Base-by-base conservation (phyloP, 805 yeast species). In the Metschnikowia reukaufii region DNA sequence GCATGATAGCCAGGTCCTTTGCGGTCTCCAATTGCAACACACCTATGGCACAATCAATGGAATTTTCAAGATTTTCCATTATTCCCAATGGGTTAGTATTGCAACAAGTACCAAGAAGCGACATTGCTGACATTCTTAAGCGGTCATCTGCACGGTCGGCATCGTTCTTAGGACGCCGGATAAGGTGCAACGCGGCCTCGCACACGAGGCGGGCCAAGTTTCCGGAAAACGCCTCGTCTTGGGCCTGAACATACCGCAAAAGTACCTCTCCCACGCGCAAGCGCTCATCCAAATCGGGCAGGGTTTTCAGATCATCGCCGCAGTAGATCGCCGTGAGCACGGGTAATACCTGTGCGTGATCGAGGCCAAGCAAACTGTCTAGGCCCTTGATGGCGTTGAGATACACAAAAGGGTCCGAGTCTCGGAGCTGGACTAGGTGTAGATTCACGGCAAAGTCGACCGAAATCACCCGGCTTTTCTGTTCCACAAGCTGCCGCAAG, bases 371-470 rank as follows among this genome's bases (percentile, higher is more conserved):
- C 33, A 90, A 63, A 13, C 77, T 72, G 36, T 82, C 84, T 20
- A 94, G 65, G 0, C 94, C 91, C 58, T 86, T 88, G 51, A 94
- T 87, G 0, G 85, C 86, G 59, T 88, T 92, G 45, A 94, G 63
- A 61, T 88, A 94, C 13, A 94, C 80, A 62, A 83, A 92, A 0
- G 99, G 96, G 49, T 92, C 99, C 0, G 81, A 74, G 55, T 89
- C 95, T 39, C 77, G 76, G 36, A 94, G 65, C 54, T 85, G 88
- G 1, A 73, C 66, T 15, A 86, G 58, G 60, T 86, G 88, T 12
- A 88, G 64, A 15, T 78, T 73, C 23, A 88, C 64, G 0, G 79
- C 92, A 44, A 78, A 76, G 3, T 76, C 79, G 8, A 78, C 40
- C 0, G 76, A 59, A 12, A 88, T 61, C 0, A 79, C 81, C 1